Percentiles rank a stretch among this genome's conserved stretches.
Conservation (phyloP, 2,329 filamentous ascomycete genomes). For the Coniochaeta sp. region DNA sequence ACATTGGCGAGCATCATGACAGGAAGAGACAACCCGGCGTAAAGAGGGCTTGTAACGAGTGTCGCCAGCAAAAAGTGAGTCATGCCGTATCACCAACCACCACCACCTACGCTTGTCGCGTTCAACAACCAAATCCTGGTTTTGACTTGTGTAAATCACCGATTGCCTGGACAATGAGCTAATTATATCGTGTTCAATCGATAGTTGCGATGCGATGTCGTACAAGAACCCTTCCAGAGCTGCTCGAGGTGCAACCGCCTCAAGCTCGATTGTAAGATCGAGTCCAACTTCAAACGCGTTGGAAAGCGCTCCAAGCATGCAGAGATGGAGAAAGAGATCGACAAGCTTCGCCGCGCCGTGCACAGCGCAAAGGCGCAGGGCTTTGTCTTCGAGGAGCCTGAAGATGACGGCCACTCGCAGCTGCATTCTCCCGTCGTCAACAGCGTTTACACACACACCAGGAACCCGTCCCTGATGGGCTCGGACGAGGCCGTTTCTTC, state of each 20-base stretch:
- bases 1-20: constrained; percentile 46
- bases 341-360: constrained; percentile 55
- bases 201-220: constrained; percentile 73
- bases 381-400: constrained; percentile 47
- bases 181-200: constrained; percentile 3
- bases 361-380: constrained; percentile 53
- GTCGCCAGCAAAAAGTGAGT: constrained; percentile 63
- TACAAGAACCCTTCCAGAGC: constrained; percentile 70
- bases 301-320: constrained; percentile 75
- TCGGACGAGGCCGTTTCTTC: constrained; percentile 63
- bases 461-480: constrained; percentile 57
- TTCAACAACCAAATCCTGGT: background rate
- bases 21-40: constrained; percentile 61
- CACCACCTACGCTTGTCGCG: background rate
- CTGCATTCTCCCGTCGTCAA: constrained; percentile 53
- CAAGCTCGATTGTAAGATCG: constrained; percentile 77
- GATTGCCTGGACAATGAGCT: constrained; percentile 6
- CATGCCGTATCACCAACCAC: constrained; percentile 8
- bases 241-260: constrained; percentile 74
- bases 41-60: constrained; percentile 79
- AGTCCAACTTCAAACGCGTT: constrained; percentile 79
- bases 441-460: constrained; percentile 49
- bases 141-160: background rate
- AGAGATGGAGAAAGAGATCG: constrained; percentile 80
- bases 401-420: constrained; percentile 42